Conservation (phyloP, 2,329 filamentous ascomycete species). For the Colletotrichum godetiae region DNA sequence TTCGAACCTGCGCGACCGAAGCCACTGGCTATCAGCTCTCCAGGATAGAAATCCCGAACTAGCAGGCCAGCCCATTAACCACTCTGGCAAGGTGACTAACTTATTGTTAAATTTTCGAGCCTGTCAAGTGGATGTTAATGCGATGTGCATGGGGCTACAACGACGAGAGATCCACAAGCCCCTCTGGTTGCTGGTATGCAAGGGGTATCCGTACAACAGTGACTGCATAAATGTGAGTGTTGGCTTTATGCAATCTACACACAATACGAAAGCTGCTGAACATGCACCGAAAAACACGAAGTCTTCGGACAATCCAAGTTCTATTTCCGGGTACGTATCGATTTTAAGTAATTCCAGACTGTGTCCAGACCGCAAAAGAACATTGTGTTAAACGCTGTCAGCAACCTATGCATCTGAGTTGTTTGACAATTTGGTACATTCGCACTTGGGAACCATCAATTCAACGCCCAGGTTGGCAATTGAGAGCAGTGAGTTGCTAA, state of each 20-base stretch:
- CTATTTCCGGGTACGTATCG: neutral
- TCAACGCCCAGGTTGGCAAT: too few relatives aligned
- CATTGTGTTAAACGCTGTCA: too few relatives aligned
- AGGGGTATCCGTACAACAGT: neutral
- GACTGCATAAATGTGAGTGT: neutral
- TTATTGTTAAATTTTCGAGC: fast-evolving
- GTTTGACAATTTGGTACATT: too few relatives aligned
- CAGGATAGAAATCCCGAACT: neutral
- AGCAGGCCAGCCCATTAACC: slow-evolving; percentile 36
- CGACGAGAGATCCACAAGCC: neutral
- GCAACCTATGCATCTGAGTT: too few relatives aligned
- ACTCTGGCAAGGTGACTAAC: slow-evolving; percentile 34
- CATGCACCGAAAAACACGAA: neutral
- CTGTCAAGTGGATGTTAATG: fast-evolving
- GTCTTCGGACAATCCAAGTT: neutral
- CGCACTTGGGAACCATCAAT: too few relatives aligned
- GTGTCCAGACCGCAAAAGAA: too few relatives aligned
- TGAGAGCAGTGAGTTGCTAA: too few relatives aligned
- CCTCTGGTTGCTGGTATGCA: neutral
- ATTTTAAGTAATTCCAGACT: neutral
- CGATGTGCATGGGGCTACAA: too few relatives aligned
- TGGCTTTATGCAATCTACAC: neutral
- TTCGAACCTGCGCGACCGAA: slow-evolving; percentile 36
- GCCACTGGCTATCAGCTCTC: slow-evolving; percentile 31
- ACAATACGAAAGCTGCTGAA: neutral